Conservation (phyloP, 2,329 filamentous ascomycete genomes). For the Amphichorda felina region DNA sequence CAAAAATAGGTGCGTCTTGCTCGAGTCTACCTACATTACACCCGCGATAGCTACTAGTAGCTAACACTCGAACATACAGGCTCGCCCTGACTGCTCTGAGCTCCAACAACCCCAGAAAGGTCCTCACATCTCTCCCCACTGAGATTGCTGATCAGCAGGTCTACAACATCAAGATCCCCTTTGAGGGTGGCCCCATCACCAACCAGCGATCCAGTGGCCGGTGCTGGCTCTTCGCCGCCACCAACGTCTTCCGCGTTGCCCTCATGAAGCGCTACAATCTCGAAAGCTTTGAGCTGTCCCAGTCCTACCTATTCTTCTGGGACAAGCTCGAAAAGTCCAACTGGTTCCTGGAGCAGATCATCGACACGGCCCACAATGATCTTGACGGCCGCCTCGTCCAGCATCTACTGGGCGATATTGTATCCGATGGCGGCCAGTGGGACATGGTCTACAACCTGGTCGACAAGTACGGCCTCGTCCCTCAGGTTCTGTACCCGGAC, state of each 20-base stretch:
- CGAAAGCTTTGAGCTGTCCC: conserved; percentile 71
- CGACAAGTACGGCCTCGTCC: conserved; percentile 78
- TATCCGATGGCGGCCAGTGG: conserved; percentile 80
- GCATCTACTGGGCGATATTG: conserved; percentile 52
- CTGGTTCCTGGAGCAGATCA: conserved; percentile 75
- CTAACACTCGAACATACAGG: conserved; percentile 22
- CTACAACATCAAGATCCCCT: conserved; percentile 73
- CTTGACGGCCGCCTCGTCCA: conserved; percentile 65
- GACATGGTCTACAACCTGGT: conserved; percentile 86
- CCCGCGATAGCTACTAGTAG: not conserved
- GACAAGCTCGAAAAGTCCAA: conserved; percentile 90
- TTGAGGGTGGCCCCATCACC: conserved; percentile 73
- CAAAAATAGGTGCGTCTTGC: conserved; percentile 43
- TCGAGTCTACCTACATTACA: not conserved
- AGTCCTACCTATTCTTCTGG: conserved; percentile 84
- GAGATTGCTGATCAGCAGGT: conserved; percentile 61
- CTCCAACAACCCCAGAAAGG: conserved; percentile 50
- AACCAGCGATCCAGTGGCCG: conserved; percentile 73
- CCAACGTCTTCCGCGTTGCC: conserved; percentile 84
- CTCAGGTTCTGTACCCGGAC: conserved; percentile 72
- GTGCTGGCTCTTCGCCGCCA: conserved; percentile 87
- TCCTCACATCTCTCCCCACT: conserved; percentile 53
- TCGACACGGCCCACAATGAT: conserved; percentile 59
- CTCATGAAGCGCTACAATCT: conserved; percentile 76
- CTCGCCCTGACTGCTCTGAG: conserved; percentile 66